Percentiles rank a stretch among this genome's conserved stretches.
These are phyloP conservation scores for Pythium dissotocum DNA, from an alignment of 352 stramenopile genomes.

Conservation along the genomic window DNA sequence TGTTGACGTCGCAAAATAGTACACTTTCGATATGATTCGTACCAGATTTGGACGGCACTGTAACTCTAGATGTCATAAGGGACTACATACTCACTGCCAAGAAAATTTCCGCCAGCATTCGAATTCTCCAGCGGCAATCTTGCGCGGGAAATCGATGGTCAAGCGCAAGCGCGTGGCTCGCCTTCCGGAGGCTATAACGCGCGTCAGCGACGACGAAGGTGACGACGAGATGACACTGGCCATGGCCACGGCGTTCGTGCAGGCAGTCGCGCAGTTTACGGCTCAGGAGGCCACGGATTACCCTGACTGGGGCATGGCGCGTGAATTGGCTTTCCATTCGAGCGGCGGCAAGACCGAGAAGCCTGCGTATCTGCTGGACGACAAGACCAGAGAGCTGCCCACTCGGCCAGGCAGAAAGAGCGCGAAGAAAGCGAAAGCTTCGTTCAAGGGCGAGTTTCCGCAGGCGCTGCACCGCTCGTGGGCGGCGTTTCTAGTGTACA, in stretches of 20 bases:
- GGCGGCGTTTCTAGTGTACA: constrained; percentile 11
- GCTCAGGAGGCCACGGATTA: constrained; percentile 5
- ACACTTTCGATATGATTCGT: too few species aligned
- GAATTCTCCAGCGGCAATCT: neutral
- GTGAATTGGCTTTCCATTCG: constrained; percentile 11
- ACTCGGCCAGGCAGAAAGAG: neutral
- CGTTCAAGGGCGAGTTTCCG: neutral
- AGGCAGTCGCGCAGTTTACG: neutral
- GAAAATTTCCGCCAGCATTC: neutral
- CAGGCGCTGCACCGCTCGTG: constrained; percentile 22
- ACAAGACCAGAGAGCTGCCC: neutral
- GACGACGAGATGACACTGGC: neutral
- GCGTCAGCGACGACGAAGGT: neutral
- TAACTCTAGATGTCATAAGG: neutral
- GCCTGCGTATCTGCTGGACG: constrained; percentile 17
- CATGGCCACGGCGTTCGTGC: neutral
- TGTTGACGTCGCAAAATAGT: neutral
- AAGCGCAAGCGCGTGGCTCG: constrained; percentile 24
- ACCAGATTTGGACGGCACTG: neutral
- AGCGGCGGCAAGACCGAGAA: constrained; percentile 2
- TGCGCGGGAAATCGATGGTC: constrained; percentile 10
- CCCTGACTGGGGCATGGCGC: constrained; percentile 21
- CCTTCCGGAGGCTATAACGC: neutral
- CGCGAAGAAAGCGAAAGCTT: neutral
- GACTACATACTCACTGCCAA: neutral